Base-by-base conservation (phyloP, 306 rosid species). In the Quercus berberidifolia region DNA sequence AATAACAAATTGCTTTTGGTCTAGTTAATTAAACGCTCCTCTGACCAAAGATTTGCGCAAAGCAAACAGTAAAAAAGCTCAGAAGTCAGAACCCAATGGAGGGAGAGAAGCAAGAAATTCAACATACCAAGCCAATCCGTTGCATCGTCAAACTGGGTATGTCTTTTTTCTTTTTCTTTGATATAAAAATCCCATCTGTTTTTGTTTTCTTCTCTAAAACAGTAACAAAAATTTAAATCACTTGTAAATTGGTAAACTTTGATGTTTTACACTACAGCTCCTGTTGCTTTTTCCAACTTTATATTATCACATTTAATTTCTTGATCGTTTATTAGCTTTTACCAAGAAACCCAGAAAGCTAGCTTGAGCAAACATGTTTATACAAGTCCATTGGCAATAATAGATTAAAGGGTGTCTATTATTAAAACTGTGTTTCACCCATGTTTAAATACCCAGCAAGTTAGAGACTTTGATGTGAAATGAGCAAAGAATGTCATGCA, bases 61-160 rank as follows among this genome's bases (percentile, higher is more conserved):
- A 64, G 71, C 15, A 31, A 65, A 33, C 20, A 33, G 71, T 9
- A 33, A 9, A 67, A 15, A 15, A 21, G 49, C 38, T 74, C 72
- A 56, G 67, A 12, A 71, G 15, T 64, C 73, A 74, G 68, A 12
- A 71, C 17, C 59, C 62, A 74, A 88, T 82, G 93, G 89, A 84
- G 74, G 70, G 74, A 19, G 49, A 55, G 31, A 79, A 75, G 59
- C 84, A 80, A 78, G 69, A 78, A 11, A 60, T 15, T 49, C 57
- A 60, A 14, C 75, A 59, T 59, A 73, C 71, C 57, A 80, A 76
- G 76, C 81, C 95, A 73, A 83, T 94, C 81, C 97, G 93, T 73
- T 92, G 97, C 86, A 92, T 94, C 71, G 92, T 94, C 28, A 94
- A 94, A 86, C 88, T 94, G 18, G 97, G 97, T 94, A 20, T 26